Evolutionary conservation across 2,329 filamentous ascomycete species (phyloP), one percentile per base, ranked within the genome.

Genomic region (Fusarium vanettenii): DNA sequence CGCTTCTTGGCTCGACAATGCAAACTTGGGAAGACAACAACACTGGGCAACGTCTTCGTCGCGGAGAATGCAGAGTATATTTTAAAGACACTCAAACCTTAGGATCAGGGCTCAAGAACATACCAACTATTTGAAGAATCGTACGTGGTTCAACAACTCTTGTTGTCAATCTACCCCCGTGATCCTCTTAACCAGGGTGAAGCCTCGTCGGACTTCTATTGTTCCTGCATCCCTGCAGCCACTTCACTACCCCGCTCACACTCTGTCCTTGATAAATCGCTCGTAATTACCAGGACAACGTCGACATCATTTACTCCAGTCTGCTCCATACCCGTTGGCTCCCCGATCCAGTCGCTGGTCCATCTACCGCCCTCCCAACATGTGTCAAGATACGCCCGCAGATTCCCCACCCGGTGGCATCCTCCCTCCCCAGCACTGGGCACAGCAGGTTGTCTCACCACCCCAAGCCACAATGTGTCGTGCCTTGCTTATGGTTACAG

Each of bases 381-480:
- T 52, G 48, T 52, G 48, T n/a, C 5, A 52, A n/a, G 48, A 31
- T 31, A n/a, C 48, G 6, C 25, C 25, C 10, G 48, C 25, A 29
- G 48, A 52, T 52, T 31, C 48, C 25, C 48, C 48, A n/a, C 48
- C 48, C 6, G 18, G 25, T n/a, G 48, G 48, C 16, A 52, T 52
- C 27, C 48, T 52, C 16, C 48, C 48, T 52, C 48, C 56, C 6
- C 45, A 66, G 48, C 61, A 69, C 59, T 71, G 69, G 69, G 60
- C 66, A 8, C 31, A 66, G 35, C 66, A 64, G 59, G 48, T 31
- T 52, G 48, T 52, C 48, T 52, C 48, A 52, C 50, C 50, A 11
- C 57, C 37, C 27, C 9, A 29, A 13, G 62, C 69, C n/a, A 60
- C 67, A 31, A 29, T 52, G 60, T 48, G n/a, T 31, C 13, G 25